Evolutionary conservation across 139 green algal species (phyloP).

Genomic region (Eudorina sp.): DNA sequence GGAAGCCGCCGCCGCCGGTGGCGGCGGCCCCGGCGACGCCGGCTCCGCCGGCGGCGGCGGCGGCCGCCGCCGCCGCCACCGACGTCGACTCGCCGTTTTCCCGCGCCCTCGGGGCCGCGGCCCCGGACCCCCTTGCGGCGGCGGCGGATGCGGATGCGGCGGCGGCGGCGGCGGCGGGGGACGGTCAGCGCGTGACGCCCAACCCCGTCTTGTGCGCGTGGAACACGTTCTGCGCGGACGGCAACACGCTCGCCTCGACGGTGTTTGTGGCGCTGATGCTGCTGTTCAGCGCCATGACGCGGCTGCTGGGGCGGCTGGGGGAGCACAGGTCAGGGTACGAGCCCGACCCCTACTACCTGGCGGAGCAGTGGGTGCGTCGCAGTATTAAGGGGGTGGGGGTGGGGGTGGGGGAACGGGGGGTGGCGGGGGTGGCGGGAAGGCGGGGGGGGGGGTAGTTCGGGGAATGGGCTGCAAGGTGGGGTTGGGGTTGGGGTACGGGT

Average conservation of each 20-base stretch:
- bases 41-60: too few species aligned
- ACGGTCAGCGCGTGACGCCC: background rate
- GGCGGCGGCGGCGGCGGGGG: too few species aligned
- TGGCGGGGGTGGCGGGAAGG: background rate
- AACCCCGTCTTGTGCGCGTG: conserved; percentile 7
- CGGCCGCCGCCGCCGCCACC: background rate
- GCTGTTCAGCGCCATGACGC: background rate
- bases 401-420: background rate
- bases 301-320: background rate
- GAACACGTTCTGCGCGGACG: conserved; percentile 9
- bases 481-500: too few species aligned
- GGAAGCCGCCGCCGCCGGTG: background rate
- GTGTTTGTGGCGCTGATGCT: conserved; percentile 22
- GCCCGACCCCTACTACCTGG: conserved; percentile 17
- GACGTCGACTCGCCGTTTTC: too few species aligned
- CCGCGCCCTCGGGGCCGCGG: too few species aligned
- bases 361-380: conserved; percentile 15
- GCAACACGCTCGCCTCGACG: conserved; percentile 3
- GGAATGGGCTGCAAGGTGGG: background rate
- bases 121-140: too few species aligned
- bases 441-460: background rate
- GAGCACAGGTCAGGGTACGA: background rate
- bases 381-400: background rate
- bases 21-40: background rate
- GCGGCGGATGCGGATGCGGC: background rate